phyloP scores from a whole-genome alignment of 805 yeast genomes.

The Yamadazyma scolyti region DNA sequence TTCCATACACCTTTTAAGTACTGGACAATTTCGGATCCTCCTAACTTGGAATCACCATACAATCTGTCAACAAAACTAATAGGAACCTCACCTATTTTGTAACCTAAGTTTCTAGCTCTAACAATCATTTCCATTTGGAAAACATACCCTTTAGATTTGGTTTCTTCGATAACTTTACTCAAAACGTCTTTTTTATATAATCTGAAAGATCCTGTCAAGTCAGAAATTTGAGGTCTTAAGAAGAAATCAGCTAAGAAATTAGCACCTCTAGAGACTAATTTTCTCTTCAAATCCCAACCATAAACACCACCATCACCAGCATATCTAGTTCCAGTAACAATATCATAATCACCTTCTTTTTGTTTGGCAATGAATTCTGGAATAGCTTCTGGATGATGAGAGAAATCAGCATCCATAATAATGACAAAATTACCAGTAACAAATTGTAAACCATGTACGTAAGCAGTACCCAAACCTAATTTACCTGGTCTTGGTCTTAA shows the following conservation, averaged over 20 bases:
- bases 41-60: slow-evolving; percentile 75
- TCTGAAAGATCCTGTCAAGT: slow-evolving; percentile 74
- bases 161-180: slow-evolving; percentile 60
- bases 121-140: slow-evolving; percentile 91
- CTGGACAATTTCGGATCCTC: slow-evolving; percentile 78
- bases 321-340: slow-evolving; percentile 62
- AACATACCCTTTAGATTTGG: slow-evolving; percentile 75
- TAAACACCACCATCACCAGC: slow-evolving; percentile 80
- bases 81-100: slow-evolving; percentile 73
- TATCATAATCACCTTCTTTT: slow-evolving; percentile 46
- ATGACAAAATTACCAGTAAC: slow-evolving; percentile 73
- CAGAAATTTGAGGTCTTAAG: slow-evolving; percentile 68
- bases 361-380: slow-evolving; percentile 72
- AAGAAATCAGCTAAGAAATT: slow-evolving; percentile 71
- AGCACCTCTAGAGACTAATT: slow-evolving; percentile 75
- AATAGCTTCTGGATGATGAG: slow-evolving; percentile 78
- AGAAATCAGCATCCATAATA: slow-evolving; percentile 83
- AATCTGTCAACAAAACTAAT: slow-evolving; percentile 75
- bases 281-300: slow-evolving; percentile 82
- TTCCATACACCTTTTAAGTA: slow-evolving; percentile 75
- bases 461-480: slow-evolving; percentile 77
- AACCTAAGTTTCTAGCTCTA: slow-evolving; percentile 72
- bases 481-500: slow-evolving; percentile 73
- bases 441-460: slow-evolving; percentile 69
- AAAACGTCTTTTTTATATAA: slow-evolving; percentile 68